Conservation (phyloP, 306 rosid species). For the Castanospermum australe region DNA sequence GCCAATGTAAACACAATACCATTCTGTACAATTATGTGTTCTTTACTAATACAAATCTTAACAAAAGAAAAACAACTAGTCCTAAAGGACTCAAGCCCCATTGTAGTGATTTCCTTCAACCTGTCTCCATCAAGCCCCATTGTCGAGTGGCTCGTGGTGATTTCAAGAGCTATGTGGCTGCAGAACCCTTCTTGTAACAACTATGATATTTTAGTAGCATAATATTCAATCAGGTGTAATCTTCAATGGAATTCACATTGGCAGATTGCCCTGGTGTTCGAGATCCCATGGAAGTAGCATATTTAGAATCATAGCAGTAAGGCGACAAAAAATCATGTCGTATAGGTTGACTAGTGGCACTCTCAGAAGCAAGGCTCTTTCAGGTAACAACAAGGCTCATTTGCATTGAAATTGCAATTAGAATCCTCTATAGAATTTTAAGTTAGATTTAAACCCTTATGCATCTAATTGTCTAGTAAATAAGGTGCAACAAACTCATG, state of each 20-base stretch:
- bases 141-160: too few relatives aligned
- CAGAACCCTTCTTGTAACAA: too few relatives aligned
- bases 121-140: too few relatives aligned
- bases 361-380: constrained; percentile 70
- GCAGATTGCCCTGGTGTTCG: constrained; percentile 58
- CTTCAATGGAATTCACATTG: constrained; percentile 51
- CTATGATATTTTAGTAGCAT: too few relatives aligned
- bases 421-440: neutral
- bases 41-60: too few relatives aligned
- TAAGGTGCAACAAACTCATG: neutral
- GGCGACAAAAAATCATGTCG: constrained; percentile 48
- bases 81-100: too few relatives aligned
- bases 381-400: constrained; percentile 82
- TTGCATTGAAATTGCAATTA: constrained; percentile 49
- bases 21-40: too few relatives aligned
- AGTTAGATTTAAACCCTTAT: neutral
- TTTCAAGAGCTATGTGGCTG: too few relatives aligned
- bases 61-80: too few relatives aligned
- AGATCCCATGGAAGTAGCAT: constrained; percentile 60
- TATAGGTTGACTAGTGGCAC: constrained; percentile 46
- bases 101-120: too few relatives aligned
- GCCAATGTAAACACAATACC: too few relatives aligned
- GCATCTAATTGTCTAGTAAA: neutral
- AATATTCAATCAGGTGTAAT: too few relatives aligned
- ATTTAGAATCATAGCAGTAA: constrained; percentile 66